These are phyloP conservation scores for Plasmodium vivax DNA, from an alignment of 169 alveolate genomes.

Conservation along the genomic window DNA sequence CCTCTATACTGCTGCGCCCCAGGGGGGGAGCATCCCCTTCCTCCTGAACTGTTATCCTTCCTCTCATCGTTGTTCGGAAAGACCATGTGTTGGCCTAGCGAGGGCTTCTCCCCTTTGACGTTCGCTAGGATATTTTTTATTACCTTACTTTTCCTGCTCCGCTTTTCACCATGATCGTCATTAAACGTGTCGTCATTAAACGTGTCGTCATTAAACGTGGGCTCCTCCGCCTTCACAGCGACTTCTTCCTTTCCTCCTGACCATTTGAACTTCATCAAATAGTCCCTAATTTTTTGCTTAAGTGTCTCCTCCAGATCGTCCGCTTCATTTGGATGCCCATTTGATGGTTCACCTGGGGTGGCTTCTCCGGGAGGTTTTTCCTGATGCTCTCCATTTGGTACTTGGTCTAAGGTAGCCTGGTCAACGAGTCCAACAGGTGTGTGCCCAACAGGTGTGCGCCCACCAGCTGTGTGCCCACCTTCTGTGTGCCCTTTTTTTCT, in stretches of 20 bases:
- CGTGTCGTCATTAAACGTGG: not conserved
- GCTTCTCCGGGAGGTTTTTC: not conserved
- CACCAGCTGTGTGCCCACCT: too few relatives aligned
- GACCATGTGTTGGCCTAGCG: not conserved
- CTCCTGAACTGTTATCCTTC: not conserved
- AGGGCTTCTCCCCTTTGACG: not conserved
- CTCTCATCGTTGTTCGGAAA: not conserved
- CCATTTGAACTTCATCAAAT: conserved; percentile 5
- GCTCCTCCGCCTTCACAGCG: not conserved
- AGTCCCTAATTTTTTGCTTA: not conserved
- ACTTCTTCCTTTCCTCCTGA: not conserved
- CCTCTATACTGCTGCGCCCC: conserved; percentile 20
- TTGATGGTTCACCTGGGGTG: not conserved
- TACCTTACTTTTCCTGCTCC: not conserved
- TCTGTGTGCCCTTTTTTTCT: not conserved
- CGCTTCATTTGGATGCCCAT: not conserved
- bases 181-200: not conserved
- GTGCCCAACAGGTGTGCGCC: not conserved
- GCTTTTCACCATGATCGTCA: not conserved
- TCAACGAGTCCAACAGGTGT: not conserved
- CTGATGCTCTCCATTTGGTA: not conserved
- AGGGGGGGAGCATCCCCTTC: not conserved
- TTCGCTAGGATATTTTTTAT: not conserved
- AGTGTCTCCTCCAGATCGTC: not conserved
- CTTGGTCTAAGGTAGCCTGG: not conserved